Percentiles rank a stretch among this genome's conserved stretches.
Evolutionary conservation across 192 early-diverging fungal species (phyloP).

Genomic region (Rhizophagus clarus): DNA sequence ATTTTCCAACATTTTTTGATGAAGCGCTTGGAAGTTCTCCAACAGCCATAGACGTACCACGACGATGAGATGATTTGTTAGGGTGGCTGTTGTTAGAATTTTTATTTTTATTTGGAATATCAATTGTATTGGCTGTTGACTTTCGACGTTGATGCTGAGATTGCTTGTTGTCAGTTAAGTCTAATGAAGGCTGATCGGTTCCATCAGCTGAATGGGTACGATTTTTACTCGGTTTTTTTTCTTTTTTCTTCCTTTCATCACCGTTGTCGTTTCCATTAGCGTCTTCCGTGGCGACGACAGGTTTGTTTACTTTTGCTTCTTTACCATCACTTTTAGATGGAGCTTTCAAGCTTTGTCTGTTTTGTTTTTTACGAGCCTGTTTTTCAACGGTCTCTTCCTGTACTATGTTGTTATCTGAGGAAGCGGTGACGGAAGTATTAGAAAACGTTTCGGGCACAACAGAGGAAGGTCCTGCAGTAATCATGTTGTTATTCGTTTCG

Average conservation of each 20-base stretch:
- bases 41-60: conserved; percentile 30
- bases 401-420: neutral
- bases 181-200: neutral
- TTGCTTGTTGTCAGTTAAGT: conserved; percentile 11
- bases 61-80: conserved; percentile 26
- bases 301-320: conserved; percentile 15
- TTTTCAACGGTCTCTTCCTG: conserved; percentile 23
- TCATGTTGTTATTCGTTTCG: conserved; percentile 1
- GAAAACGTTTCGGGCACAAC: neutral
- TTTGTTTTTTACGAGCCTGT: conserved; percentile 30
- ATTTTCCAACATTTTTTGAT: conserved; percentile 13
- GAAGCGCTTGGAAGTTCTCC: conserved; percentile 15
- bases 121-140: conserved; percentile 20
- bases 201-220: neutral
- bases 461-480: neutral
- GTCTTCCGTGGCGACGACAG: neutral
- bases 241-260: conserved; percentile 31
- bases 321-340: conserved; percentile 10
- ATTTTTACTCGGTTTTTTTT: conserved; percentile 26
- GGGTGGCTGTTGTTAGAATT: conserved; percentile 19
- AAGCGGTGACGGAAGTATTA: neutral
- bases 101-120: conserved; percentile 26
- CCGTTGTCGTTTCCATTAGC: neutral
- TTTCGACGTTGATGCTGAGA: conserved; percentile 29
- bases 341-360: conserved; percentile 18